Evolutionary conservation across 257 asterid species (phyloP).

Genomic region (Lycium ferocissimum): DNA sequence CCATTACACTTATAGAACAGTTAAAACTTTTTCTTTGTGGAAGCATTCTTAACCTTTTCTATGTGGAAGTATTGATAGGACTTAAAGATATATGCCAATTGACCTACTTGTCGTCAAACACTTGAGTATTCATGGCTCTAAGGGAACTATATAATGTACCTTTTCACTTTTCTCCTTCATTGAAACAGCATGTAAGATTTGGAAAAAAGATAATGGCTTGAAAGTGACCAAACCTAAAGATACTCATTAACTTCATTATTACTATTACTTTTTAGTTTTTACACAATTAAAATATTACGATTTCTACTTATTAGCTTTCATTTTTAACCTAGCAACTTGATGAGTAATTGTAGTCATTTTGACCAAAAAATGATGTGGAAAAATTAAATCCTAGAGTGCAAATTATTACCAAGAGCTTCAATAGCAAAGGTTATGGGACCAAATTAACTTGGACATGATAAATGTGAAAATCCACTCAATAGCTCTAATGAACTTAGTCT

Average conservation of each 20-base stretch:
- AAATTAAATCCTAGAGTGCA: background rate
- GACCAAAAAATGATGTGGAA: background rate
- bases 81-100: background rate
- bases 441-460: background rate
- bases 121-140: constrained; percentile 2
- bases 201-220: background rate
- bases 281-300: background rate
- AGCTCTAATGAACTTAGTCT: background rate
- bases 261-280: background rate
- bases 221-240: background rate
- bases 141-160: background rate
- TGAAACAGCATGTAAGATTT: background rate
- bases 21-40: background rate
- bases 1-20: background rate
- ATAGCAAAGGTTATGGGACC: background rate
- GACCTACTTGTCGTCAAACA: constrained; percentile 19
- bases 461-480: background rate
- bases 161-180: background rate
- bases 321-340: background rate
- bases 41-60: background rate
- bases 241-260: background rate
- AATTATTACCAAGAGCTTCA: background rate
- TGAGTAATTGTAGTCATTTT: background rate
- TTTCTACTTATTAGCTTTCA: background rate
- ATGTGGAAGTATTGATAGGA: background rate